A percentile compares a stretch with the other conserved stretches of the same genome.
Conservation (phyloP, 129 eudicot species). For the Flaveria sonorensis region DNA sequence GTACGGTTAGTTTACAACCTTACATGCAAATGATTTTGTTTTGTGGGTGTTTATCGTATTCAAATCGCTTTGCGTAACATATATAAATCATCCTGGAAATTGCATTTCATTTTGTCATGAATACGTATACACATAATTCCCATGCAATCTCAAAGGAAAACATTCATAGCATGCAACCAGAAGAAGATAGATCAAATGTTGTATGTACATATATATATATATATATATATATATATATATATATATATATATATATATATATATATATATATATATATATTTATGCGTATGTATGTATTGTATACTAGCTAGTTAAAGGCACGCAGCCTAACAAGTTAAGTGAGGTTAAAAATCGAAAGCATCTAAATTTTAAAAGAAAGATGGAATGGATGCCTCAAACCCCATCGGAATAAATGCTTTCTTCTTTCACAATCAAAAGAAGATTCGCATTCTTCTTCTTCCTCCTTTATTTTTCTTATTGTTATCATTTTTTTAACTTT, state of each 20-base stretch:
- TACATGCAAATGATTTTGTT: no score
- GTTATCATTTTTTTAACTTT: background rate
- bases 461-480: background rate
- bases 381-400: slow-evolving; percentile 40
- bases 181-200: background rate
- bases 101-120: background rate
- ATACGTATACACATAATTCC: background rate
- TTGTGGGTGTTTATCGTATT: background rate
- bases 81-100: background rate
- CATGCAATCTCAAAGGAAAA: slow-evolving; percentile 4
- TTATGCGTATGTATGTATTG: background rate
- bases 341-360: slow-evolving; percentile 27
- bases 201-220: background rate
- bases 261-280: background rate
- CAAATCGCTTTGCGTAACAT: background rate
- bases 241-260: background rate
- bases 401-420: slow-evolving; percentile 69
- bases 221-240: background rate
- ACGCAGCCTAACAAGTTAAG: slow-evolving; percentile 11
- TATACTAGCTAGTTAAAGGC: slow-evolving; percentile 2
- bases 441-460: slow-evolving; percentile 60
- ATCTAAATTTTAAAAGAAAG: slow-evolving; percentile 28
- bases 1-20: no score
- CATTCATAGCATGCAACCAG: background rate
- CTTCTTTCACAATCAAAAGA: slow-evolving; percentile 80